Base-by-base conservation (phyloP, 441 rosid genomes). In the Macaranga tanarius region DNA sequence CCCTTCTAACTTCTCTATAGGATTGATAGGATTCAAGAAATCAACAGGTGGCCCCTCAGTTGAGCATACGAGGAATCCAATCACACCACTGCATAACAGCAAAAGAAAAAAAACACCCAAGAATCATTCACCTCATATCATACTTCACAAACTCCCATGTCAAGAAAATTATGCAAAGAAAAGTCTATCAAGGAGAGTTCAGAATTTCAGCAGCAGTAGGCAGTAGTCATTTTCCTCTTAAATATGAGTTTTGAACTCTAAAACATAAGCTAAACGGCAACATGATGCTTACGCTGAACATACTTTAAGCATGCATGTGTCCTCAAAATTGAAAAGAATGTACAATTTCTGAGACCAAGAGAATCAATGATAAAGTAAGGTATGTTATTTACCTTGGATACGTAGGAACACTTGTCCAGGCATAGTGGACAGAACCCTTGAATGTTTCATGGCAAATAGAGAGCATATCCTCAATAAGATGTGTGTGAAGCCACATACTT, bases 401-500 rank as follows among this genome's bases (percentile, higher is more conserved):
- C 50, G 98, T 91, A 31, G 99, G 99, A 76, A 95, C 96, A 77
- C 90, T 93, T 60, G 97, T 79, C 98, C 99, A 95, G 19, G 98
- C 99, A 81, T 95, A 95, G 50, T 83, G 92, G 50, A 95, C 98
- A 74, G 83, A 88, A 58, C 93, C 96, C 77, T 86, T 93, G 84
- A 95, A 95, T 67, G 86, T 91, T 80, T 89, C 95, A 25, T 75
- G 81, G 73, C 98, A 93, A 48, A 88, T 81, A 50, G 89, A 80
- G 67, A 95, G 84, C 95, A 93, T 89, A 69, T 89, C 95, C 81
- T 95, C 79, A 70, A 95, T 89, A 75, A 95, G 92, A 84, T 95
- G 99, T 15, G 99, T 91, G 76, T 93, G 99, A 55, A 95, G 98
- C 99, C 99, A 93, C 96, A 93, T 89, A 78, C 99, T 93, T 80